phyloP scores from a whole-genome alignment of 139 green algal genomes.

The Yamagishiella unicocca region DNA sequence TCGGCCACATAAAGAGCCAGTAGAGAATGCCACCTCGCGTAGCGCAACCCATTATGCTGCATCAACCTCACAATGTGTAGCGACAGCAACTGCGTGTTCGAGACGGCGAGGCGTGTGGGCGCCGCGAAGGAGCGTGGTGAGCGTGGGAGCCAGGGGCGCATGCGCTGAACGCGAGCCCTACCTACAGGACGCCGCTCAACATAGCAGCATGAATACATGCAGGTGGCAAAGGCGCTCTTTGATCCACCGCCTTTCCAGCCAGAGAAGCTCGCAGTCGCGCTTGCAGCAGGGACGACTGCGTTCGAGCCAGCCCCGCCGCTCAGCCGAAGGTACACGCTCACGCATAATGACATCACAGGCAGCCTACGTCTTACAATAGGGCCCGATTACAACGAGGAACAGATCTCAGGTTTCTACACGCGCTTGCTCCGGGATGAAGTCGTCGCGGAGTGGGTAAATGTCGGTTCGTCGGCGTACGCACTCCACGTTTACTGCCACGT shows the following conservation, averaged over 20 bases:
- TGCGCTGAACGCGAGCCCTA: background rate
- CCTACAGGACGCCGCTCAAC: background rate
- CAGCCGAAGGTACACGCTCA: constrained; percentile 88
- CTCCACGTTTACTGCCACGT: constrained; percentile 95
- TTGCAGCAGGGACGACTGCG: constrained; percentile 7
- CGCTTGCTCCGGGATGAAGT: constrained; percentile 88
- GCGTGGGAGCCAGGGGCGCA: background rate
- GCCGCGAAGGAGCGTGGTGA: background rate
- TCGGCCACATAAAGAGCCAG: background rate
- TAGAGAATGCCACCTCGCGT: background rate
- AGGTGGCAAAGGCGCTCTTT: constrained; percentile 64
- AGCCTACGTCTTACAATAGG: constrained; percentile 85
- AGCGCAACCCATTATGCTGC: constrained; percentile 19
- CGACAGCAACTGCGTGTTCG: background rate
- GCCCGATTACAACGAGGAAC: constrained; percentile 78
- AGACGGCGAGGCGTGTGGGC: too few species aligned
- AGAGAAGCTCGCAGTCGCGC: constrained; percentile 74
- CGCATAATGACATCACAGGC: constrained; percentile 93
- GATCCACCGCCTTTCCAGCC: constrained; percentile 78
- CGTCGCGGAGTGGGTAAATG: constrained; percentile 82
- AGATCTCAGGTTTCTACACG: constrained; percentile 87
- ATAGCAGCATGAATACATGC: background rate
- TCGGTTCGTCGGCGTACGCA: background rate
- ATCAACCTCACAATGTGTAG: constrained; percentile 15
- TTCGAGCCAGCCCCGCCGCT: constrained; percentile 1